Base-by-base conservation (phyloP, 1,139 yeast species). In the Geotrichum citri-aurantii region DNA sequence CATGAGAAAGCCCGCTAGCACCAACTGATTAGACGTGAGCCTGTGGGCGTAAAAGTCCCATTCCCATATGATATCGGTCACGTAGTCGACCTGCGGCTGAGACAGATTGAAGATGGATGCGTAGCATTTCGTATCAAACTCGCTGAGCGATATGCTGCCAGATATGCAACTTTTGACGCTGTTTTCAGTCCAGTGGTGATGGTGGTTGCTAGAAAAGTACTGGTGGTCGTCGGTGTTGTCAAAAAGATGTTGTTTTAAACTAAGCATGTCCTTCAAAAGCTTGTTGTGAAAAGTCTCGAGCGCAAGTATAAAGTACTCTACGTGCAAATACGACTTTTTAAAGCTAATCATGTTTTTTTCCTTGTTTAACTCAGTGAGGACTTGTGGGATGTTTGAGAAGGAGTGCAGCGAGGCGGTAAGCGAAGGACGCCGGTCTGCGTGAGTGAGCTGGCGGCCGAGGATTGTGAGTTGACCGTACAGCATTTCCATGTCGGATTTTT, bases 21-120 rank as follows among this genome's bases (percentile, higher is more conserved):
- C 75, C 66, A 87, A 78, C 69, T 88, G 95, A 69, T 86, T 89
- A 67, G 80, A 79, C n/a, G 80, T 68, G 53, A 86, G 73, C 65
- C 82, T 82, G 69, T 85, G 91, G 1, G 92, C 89, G 21, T 85
- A 85, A 68, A 86, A 86, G 58, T 82, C 81, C 73, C 73, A 69
- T 11, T 47, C 47, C 23, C 56, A 54, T 14, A 57, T 42, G 3
- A 37, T 37, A n/a, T 37, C 42, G 42, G 42, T 37, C 17, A 37
- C 42, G 14, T 37, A 37, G 42, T 37, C 42, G 17, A n/a, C 42
- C 42, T 37, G 42, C 17, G 19, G 19, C 42, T 37, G 42, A 37
- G 42, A 37, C 4, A 37, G 42, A n/a, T 37, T 37, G 17, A 37
- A 37, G 6, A 37, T 37, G 2, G 42, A 2, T 3, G 42, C 17